Evolutionary conservation across 2,329 filamentous ascomycete genomes (phyloP).

Genomic region (Colletotrichum cuscutae): DNA sequence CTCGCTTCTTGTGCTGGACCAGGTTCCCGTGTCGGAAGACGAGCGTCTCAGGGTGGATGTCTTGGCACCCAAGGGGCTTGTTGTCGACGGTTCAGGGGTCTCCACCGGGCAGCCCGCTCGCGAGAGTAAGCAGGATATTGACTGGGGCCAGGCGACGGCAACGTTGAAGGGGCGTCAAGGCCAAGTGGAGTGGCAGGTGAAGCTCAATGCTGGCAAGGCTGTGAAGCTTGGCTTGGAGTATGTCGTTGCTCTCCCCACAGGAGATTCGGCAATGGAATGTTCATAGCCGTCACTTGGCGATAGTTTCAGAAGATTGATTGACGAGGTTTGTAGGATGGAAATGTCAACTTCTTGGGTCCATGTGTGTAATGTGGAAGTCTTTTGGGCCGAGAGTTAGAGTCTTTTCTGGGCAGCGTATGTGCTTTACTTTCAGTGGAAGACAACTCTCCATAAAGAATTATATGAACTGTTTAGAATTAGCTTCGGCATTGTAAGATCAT

Average conservation of each 20-base stretch:
- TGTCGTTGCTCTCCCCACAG: conserved; percentile 65
- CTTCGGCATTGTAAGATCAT: no score
- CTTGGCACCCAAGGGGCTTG: conserved; percentile 58
- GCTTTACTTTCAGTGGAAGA: no score
- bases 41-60: conserved; percentile 65
- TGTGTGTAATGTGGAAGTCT: background rate
- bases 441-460: no score
- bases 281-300: background rate
- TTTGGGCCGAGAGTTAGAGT: background rate
- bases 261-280: conserved; percentile 52
- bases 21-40: conserved; percentile 71
- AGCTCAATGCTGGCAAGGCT: conserved; percentile 65
- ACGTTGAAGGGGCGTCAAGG: conserved; percentile 63
- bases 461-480: no score
- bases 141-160: conserved; percentile 66
- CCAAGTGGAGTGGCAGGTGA: conserved; percentile 68
- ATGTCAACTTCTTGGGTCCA: background rate
- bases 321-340: background rate
- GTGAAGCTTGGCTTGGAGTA: conserved; percentile 71
- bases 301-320: background rate
- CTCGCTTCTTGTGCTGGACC: conserved; percentile 65
- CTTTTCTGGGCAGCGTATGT: background rate
- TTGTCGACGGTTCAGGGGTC: conserved; percentile 49
- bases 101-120: conserved; percentile 45
- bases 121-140: conserved; percentile 45